Evolutionary conservation across 177 flowering plant genomes (phyloP), one percentile per base, ranked within the genome.

Genomic region (Vitis hybrid): DNA sequence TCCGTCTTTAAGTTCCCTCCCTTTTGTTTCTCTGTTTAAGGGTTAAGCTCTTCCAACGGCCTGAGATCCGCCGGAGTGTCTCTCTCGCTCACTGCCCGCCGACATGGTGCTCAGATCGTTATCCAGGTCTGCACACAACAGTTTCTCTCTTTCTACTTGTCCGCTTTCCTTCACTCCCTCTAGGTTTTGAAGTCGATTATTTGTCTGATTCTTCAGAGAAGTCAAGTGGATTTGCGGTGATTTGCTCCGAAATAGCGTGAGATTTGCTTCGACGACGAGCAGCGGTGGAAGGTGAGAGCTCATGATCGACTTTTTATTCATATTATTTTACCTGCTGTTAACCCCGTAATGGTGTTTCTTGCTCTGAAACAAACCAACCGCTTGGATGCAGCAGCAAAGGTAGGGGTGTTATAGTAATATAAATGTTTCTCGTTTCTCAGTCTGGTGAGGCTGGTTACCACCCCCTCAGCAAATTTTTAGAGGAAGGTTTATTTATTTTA

Each of bases 31-130:
- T 3, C 57, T 55, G 16, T 16, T 16, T 15, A 16, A 55, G 57
- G 7, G 4, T 14, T 15, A 14, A 55, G 57, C 18, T 7, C 6
- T 14, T 55, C 16, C 57, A 14, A 2, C 16, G 48, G 48, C 16
- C 3, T 13, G 31, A 11, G 26, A 12, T 60, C 31, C 62, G 45
- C 62, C 62, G 45, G 48, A 39, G 48, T 5, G 48, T 39, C 8
- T 39, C 48, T 39, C 48, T 1, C 31, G 48, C 48, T 39, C 33
- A 12, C 6, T 63, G 16, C 66, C 29, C 56, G 18, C 10, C 69
- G 45, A 58, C 10, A 72, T 72, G 74, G 70, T 72, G 74, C 74
- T 72, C 50, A 65, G 74, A 65, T 51, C 64, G 33, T 11, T 65
- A 19, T 21, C 70, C 62, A 72, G 74, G 74, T 72, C 50, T n/a